Evolutionary conservation across 2,329 filamentous ascomycete genomes (phyloP).

Genomic region (Sarocladiaceae sp.): DNA sequence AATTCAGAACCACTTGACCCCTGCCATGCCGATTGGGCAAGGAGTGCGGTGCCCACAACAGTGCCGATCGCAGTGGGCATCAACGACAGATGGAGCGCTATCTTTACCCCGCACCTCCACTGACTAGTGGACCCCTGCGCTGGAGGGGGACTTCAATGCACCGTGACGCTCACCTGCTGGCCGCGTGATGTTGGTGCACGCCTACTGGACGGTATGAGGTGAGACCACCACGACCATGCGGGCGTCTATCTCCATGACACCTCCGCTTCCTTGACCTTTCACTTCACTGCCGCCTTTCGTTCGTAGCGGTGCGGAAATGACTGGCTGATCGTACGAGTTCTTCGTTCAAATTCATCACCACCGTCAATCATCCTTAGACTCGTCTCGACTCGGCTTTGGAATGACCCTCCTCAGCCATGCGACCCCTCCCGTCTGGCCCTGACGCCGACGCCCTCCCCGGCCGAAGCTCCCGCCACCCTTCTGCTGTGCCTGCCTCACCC

Average conservation of each 20-base stretch:
- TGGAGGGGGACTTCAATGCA: background rate
- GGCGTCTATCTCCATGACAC: background rate
- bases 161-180: background rate
- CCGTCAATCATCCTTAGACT: constrained; percentile 17
- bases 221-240: background rate
- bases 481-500: constrained; percentile 15
- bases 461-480: constrained; percentile 11
- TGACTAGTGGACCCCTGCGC: background rate
- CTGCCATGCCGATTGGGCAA: too few species aligned
- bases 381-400: constrained; percentile 15
- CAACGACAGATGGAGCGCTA: too few species aligned
- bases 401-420: constrained; percentile 16
- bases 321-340: background rate
- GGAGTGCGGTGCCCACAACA: too few species aligned
- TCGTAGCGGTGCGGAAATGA: background rate
- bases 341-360: background rate
- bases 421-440: constrained; percentile 1
- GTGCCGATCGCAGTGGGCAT: too few species aligned
- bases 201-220: background rate
- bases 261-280: background rate
- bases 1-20: too few species aligned
- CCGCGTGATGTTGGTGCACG: background rate
- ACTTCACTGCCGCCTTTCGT: background rate
- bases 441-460: constrained; percentile 4
- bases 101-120: background rate